phyloP scores from a whole-genome alignment of 345 rosid species.

The Lagerstroemia speciosa region DNA sequence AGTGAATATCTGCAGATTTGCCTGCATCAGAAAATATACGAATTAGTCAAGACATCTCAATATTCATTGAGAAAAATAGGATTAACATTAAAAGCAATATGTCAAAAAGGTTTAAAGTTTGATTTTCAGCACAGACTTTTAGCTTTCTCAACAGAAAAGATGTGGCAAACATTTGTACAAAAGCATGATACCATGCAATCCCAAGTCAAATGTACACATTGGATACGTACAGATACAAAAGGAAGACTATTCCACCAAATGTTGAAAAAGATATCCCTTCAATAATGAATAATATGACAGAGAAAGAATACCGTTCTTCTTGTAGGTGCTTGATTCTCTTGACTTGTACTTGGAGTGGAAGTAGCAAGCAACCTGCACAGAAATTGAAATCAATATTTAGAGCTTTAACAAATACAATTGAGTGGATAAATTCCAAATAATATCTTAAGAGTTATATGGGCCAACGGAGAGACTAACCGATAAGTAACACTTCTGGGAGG shows the following conservation, averaged over 20 bases:
- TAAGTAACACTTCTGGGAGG: constrained; percentile 69
- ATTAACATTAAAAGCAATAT: not conserved
- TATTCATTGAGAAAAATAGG: not conserved
- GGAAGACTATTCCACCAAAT: not conserved
- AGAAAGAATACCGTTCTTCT: constrained; percentile 50
- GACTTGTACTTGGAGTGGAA: constrained; percentile 84
- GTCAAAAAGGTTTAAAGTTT: not conserved
- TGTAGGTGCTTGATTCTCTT: constrained; percentile 56
- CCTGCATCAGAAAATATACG: constrained; percentile 32
- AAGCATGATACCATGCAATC: not conserved
- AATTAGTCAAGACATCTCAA: constrained; percentile 1
- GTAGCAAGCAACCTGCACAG: constrained; percentile 69
- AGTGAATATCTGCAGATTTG: constrained; percentile 62
- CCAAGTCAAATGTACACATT: not conserved
- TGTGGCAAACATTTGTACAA: not conserved
- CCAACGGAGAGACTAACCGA: constrained; percentile 38
- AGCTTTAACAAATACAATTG: not conserved
- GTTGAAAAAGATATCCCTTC: not conserved
- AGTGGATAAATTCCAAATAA: not conserved
- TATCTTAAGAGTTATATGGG: not conserved
- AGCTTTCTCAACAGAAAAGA: not conserved
- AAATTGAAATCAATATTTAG: not conserved
- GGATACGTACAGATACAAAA: not conserved
- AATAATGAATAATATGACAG: not conserved
- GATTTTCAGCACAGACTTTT: not conserved